A percentile compares a stretch with the other conserved stretches of the same genome.
phyloP scores from a whole-genome alignment of 2,329 filamentous ascomycete species.

The Arthrobotrys pseudoclavata region DNA sequence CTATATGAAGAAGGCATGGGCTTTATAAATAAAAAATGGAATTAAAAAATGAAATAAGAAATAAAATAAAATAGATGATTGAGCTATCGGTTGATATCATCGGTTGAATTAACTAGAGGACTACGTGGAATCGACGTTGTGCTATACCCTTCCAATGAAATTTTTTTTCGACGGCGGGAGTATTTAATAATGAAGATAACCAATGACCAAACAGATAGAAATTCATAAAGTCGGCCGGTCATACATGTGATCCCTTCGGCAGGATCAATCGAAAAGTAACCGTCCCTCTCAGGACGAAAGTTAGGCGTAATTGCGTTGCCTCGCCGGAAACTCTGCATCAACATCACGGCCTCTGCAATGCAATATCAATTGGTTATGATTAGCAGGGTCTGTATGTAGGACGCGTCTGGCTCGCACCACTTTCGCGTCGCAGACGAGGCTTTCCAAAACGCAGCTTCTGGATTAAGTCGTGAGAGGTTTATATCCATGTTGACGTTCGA shows the following conservation, averaged over 20 bases:
- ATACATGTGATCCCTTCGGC: neutral
- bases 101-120: too few species aligned
- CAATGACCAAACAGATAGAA: neutral
- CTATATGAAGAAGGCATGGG: too few species aligned
- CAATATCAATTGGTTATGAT: conserved; percentile 4
- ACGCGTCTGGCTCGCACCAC: conserved; percentile 45
- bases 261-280: conserved; percentile 2
- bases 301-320: conserved; percentile 10
- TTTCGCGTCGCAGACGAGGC: conserved; percentile 38
- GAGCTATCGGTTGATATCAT: too few species aligned
- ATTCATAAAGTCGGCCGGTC: neutral
- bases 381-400: conserved; percentile 13
- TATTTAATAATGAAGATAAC: neutral
- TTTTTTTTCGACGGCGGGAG: too few species aligned
- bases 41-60: too few species aligned
- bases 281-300: conserved; percentile 1
- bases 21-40: too few species aligned
- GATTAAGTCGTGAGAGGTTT: conserved; percentile 18
- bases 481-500: neutral
- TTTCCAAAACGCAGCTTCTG: conserved; percentile 30
- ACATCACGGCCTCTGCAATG: conserved; percentile 5
- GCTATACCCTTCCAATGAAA: neutral
- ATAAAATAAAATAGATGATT: too few species aligned
- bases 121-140: too few species aligned
- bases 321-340: neutral